Percentiles rank a stretch among this genome's conserved stretches.
Conservation (phyloP, 306 rosid genomes). For the Corylus avellana region DNA sequence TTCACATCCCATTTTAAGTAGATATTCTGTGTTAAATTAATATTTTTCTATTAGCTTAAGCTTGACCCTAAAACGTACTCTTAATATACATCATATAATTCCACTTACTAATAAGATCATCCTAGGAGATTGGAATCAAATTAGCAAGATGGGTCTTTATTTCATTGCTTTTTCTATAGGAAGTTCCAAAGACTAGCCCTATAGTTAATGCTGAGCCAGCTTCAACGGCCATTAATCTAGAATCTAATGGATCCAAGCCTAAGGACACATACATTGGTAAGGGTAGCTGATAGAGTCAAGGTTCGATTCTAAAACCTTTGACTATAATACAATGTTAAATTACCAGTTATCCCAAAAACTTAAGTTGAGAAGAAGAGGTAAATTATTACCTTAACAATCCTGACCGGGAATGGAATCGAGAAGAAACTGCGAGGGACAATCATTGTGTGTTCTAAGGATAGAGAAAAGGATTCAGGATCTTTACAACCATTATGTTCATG, state of each 20-base stretch:
- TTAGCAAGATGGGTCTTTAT: background rate
- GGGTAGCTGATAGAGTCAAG: constrained; percentile 69
- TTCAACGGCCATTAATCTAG: constrained; percentile 43
- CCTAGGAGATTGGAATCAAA: background rate
- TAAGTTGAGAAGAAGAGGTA: no score
- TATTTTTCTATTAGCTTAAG: no score
- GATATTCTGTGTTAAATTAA: no score
- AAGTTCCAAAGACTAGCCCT: constrained; percentile 62
- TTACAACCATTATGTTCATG: background rate
- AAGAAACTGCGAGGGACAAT: constrained; percentile 65
- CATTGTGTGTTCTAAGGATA: constrained; percentile 67
- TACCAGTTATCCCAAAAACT: no score
- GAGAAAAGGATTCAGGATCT: constrained; percentile 75
- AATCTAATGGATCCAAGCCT: constrained; percentile 44
- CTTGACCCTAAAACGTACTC: no score
- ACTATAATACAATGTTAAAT: no score
- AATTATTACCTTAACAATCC: no score
- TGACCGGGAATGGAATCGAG: constrained; percentile 53
- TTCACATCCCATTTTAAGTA: no score
- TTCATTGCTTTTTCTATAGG: constrained; percentile 44
- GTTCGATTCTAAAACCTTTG: constrained; percentile 28
- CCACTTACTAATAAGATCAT: background rate
- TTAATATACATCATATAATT: background rate
- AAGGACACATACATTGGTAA: constrained; percentile 40
- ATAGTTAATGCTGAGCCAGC: constrained; percentile 43